Percentiles rank a stretch among this genome's conserved stretches.
phyloP scores from a whole-genome alignment of 2,329 filamentous ascomycete species.

The Arthrocladium fulminans region DNA sequence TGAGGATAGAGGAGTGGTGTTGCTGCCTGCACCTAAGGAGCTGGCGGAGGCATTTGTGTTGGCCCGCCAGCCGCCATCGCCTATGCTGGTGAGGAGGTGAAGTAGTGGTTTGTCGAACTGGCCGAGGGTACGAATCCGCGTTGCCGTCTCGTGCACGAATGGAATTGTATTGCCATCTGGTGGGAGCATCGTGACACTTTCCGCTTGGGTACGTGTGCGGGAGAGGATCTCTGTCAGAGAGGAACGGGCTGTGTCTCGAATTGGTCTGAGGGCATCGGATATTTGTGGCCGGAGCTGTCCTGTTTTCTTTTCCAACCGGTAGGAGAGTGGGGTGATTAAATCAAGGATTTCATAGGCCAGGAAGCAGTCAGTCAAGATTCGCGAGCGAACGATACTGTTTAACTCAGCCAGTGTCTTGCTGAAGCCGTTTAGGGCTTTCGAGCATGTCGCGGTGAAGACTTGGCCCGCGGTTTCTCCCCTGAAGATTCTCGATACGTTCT shows the following conservation, averaged over 20 bases:
- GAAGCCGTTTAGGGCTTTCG: conserved; percentile 69
- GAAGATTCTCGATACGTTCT: conserved; percentile 83
- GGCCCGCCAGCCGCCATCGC: conserved; percentile 75
- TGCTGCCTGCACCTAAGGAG: conserved; percentile 12
- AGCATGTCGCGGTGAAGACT: conserved; percentile 70
- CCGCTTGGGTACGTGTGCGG: conserved; percentile 65
- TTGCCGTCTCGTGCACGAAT: conserved; percentile 75
- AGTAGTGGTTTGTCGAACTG: conserved; percentile 77
- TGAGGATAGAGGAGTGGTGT: conserved; percentile 34
- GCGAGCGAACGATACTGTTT: conserved; percentile 78
- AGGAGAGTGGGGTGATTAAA: conserved; percentile 71
- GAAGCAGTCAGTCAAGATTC: conserved; percentile 84
- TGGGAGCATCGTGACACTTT: conserved; percentile 58
- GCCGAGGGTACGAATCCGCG: conserved; percentile 75
- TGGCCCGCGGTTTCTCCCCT: conserved; percentile 72
- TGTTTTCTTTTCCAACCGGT: conserved; percentile 69
- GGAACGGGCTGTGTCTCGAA: conserved; percentile 82
- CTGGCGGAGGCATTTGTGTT: conserved; percentile 33
- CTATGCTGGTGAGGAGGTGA: conserved; percentile 82
- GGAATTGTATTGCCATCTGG: conserved; percentile 69
- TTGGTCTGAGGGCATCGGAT: conserved; percentile 75
- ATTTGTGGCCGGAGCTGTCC: conserved; percentile 78
- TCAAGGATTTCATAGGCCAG: conserved; percentile 93
- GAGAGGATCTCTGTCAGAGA: conserved; percentile 77
- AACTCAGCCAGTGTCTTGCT: conserved; percentile 78